phyloP scores from a whole-genome alignment of 768 basidiomycete genomes.

The Boletus insuetus region DNA sequence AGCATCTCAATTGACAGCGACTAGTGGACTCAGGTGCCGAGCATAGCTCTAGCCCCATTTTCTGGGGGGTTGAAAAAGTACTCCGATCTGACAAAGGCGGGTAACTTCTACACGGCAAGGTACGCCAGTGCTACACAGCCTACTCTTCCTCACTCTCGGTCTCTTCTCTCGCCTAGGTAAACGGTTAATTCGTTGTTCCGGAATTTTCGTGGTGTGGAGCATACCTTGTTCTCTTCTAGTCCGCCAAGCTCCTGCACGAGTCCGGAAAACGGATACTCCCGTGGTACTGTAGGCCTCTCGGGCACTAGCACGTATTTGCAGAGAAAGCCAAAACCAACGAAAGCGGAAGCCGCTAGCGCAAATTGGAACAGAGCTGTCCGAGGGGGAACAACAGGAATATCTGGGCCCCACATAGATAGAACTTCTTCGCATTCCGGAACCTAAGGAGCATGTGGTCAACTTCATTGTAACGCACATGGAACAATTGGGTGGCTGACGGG shows the following conservation, averaged over 20 bases:
- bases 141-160: conserved; percentile 32
- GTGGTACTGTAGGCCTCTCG: conserved; percentile 62
- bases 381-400: conserved; percentile 61
- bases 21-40: background rate
- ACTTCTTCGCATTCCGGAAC: conserved; percentile 80
- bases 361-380: conserved; percentile 64
- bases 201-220: conserved; percentile 13
- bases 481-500: conserved; percentile 46
- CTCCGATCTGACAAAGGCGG: background rate
- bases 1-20: conserved; percentile 1
- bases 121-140: conserved; percentile 14
- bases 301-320: conserved; percentile 56
- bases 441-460: conserved; percentile 38
- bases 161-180: conserved; percentile 37
- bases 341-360: conserved; percentile 55
- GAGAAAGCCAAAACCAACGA: conserved; percentile 60
- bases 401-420: conserved; percentile 86
- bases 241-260: conserved; percentile 78
- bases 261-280: conserved; percentile 76
- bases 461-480: background rate
- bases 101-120: background rate
- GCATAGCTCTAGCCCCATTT: background rate
- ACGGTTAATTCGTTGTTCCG: conserved; percentile 4
- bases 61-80: background rate
- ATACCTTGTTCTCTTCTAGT: conserved; percentile 72